Conservation (phyloP, 139 green algal species). For the Yamagishiella unicocca region DNA sequence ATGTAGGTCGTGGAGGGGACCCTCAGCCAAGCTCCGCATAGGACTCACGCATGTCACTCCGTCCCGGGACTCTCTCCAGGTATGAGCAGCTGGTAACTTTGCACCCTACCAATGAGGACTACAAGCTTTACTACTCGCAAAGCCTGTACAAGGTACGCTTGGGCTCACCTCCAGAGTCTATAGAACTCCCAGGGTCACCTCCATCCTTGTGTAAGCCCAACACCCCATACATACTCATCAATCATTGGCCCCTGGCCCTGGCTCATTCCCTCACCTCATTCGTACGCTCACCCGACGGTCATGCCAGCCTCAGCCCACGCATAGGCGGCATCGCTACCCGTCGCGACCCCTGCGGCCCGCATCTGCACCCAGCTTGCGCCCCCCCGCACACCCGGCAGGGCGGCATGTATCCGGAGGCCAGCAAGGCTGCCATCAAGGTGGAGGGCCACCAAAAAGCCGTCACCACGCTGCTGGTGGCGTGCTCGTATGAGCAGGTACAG, state of each 20-base stretch:
- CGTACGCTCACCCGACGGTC: no score
- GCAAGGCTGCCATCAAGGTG: constrained; percentile 64
- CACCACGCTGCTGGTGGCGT: constrained; percentile 75
- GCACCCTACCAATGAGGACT: constrained; percentile 72
- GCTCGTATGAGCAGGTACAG: constrained; percentile 77
- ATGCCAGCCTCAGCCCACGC: no score
- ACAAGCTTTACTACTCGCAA: constrained; percentile 81
- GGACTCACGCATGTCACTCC: neutral
- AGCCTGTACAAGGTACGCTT: constrained; percentile 74
- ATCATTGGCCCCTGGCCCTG: no score
- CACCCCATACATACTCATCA: no score
- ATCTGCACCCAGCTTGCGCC: no score
- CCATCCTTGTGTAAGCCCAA: no score
- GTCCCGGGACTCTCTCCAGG: constrained; percentile 35
- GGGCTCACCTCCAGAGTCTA: no score
- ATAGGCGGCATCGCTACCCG: no score
- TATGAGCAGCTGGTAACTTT: constrained; percentile 73
- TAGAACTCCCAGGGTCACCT: no score
- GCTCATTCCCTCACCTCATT: no score
- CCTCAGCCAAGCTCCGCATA: neutral
- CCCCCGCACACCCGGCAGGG: neutral
- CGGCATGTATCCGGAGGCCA: constrained; percentile 67
- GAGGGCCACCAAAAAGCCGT: constrained; percentile 60
- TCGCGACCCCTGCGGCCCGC: no score
- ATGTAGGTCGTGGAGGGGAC: constrained; percentile 64